Evolutionary conservation across 2,329 filamentous ascomycete species (phyloP).

Genomic region (Juglanconis juglandina): DNA sequence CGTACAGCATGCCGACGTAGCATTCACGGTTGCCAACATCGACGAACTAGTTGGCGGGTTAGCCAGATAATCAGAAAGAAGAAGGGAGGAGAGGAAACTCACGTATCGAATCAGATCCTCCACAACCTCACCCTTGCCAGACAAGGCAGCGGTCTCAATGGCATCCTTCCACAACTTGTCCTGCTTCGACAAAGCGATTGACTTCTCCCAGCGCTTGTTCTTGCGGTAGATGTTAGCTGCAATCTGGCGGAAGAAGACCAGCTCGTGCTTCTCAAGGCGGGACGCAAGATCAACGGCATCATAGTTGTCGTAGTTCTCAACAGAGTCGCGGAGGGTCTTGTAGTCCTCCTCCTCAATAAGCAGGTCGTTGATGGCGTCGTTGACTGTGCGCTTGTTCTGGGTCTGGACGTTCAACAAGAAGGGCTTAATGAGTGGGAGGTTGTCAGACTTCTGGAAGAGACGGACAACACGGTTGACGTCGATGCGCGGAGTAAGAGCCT

Average conservation of each 20-base stretch:
- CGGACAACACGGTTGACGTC: conserved; percentile 99
- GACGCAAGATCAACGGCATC: conserved; percentile 89
- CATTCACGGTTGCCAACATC: conserved; percentile 98
- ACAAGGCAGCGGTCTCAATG: conserved; percentile 94
- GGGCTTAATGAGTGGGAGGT: conserved; percentile 95
- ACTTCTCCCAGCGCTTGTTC: conserved; percentile 99
- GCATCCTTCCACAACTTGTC: conserved; percentile 99
- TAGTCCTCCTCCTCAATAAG: conserved; percentile 99
- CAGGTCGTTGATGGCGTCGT: conserved; percentile 95
- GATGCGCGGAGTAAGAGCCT: conserved; percentile 85
- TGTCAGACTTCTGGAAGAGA: conserved; percentile 98
- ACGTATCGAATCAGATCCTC: conserved; percentile 96
- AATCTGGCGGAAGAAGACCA: conserved; percentile 99
- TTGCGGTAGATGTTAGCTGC: conserved; percentile 98
- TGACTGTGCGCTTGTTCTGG: conserved; percentile 98
- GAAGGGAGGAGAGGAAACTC: conserved; percentile 47
- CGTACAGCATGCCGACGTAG: conserved; percentile 99
- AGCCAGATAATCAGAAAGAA: conserved; percentile 24
- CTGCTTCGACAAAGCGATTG: conserved; percentile 94
- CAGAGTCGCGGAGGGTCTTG: conserved; percentile 95
- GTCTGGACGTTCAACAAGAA: conserved; percentile 94
- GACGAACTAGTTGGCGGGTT: conserved; percentile 70
- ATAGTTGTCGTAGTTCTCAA: conserved; percentile 99
- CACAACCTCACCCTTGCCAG: conserved; percentile 83
- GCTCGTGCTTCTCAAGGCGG: conserved; percentile 92